phyloP scores from a whole-genome alignment of 2,329 filamentous ascomycete species.

The Colletotrichum costaricense region DNA sequence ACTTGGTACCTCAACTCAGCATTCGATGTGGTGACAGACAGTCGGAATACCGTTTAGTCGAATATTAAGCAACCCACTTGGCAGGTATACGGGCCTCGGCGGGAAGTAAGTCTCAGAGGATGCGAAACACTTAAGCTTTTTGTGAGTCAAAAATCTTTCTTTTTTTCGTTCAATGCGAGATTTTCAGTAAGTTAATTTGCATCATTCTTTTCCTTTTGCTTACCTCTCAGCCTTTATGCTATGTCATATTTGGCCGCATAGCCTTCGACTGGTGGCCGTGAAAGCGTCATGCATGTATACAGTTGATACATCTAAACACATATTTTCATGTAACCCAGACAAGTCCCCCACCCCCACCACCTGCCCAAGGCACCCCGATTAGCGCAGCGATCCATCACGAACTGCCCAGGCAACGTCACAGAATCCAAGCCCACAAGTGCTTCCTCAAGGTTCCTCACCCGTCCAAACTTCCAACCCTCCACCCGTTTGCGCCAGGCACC shows the following conservation, averaged over 20 bases:
- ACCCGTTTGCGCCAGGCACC: conserved; percentile 16
- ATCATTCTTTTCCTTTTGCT: too few relatives aligned
- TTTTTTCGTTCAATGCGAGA: too few relatives aligned
- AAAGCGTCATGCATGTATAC: background rate
- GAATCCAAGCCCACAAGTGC: conserved; percentile 24
- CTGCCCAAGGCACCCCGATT: conserved; percentile 22
- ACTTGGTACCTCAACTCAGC: conserved; percentile 18
- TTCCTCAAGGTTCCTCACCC: conserved; percentile 7
- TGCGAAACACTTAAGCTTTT: background rate
- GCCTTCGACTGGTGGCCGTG: too few relatives aligned
- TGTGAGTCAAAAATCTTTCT: too few relatives aligned
- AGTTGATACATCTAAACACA: background rate
- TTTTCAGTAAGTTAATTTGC: too few relatives aligned
- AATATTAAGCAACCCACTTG: background rate
- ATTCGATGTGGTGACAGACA: conserved; percentile 27
- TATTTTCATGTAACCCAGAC: background rate
- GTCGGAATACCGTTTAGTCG: conserved; percentile 1
- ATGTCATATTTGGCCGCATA: background rate
- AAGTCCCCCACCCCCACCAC: conserved; percentile 32
- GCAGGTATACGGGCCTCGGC: background rate
- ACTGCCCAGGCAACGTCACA: conserved; percentile 35
- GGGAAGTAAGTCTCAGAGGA: background rate
- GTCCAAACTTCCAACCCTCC: conserved; percentile 1
- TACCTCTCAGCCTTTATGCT: too few relatives aligned
- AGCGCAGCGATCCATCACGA: conserved; percentile 30